Conservation (phyloP, 352 stramenopile species). For the Phytophthora citrophthora region DNA sequence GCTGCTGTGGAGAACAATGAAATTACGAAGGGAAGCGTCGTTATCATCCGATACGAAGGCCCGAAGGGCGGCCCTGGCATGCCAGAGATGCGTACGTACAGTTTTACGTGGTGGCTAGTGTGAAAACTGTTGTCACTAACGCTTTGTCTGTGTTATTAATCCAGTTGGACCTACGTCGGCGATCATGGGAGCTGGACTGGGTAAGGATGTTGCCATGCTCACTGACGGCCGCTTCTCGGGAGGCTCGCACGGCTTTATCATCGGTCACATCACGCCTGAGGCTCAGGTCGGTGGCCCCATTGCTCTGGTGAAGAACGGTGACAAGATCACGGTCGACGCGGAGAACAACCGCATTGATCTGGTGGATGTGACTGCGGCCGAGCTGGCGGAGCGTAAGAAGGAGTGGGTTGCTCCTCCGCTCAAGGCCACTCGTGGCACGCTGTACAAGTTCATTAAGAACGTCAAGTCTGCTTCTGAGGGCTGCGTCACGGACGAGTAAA, state of each 20-base stretch:
- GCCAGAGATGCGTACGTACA: conserved; percentile 94
- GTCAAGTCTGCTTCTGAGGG: conserved; percentile 97
- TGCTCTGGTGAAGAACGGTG: conserved; percentile 95
- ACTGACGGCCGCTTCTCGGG: conserved; percentile 98
- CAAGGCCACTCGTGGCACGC: conserved; percentile 93
- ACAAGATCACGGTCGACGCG: conserved; percentile 97
- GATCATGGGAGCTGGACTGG: conserved; percentile 98
- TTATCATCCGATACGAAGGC: conserved; percentile 99
- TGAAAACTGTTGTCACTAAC: no score
- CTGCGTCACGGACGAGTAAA: conserved; percentile 98
- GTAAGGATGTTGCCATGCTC: conserved; percentile 96
- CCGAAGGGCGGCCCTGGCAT: conserved; percentile 98
- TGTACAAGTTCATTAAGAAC: conserved; percentile 99
- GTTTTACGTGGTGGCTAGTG: no score
- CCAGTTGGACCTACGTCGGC: conserved; percentile 64
- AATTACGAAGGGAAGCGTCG: conserved; percentile 97
- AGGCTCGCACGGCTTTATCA: conserved; percentile 98
- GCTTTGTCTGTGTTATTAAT: conserved; percentile 3
- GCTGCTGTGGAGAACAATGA: conserved; percentile 78
- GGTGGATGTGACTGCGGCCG: conserved; percentile 79
- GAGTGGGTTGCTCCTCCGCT: conserved; percentile 93
- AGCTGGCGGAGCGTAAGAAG: conserved; percentile 90
- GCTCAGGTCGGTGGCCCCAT: conserved; percentile 98
- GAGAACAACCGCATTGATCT: conserved; percentile 95
- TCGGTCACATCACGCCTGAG: conserved; percentile 98